phyloP scores from a whole-genome alignment of 768 basidiomycete species.

The Amanita exitialis region DNA sequence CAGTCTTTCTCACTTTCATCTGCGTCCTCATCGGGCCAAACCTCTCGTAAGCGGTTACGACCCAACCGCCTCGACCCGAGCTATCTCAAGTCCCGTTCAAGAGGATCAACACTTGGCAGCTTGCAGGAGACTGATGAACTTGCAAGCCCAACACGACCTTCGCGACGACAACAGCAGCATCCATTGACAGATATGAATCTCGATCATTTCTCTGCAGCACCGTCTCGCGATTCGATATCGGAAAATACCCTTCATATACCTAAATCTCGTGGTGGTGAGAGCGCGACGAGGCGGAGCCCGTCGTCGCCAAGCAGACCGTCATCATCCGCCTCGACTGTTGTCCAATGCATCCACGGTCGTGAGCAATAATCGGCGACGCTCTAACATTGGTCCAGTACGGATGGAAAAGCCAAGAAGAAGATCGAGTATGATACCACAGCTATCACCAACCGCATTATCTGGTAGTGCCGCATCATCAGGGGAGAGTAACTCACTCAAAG shows the following conservation, averaged over 20 bases:
- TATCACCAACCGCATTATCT: slow-evolving; percentile 30
- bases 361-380: slow-evolving; percentile 29
- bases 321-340: slow-evolving; percentile 16
- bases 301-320: slow-evolving; percentile 28
- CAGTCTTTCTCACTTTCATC: slow-evolving; percentile 24
- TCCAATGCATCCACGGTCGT: slow-evolving; percentile 6
- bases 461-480: slow-evolving; percentile 22
- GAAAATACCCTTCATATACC: slow-evolving; percentile 23
- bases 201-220: slow-evolving; percentile 31
- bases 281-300: slow-evolving; percentile 41
- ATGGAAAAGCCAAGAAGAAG: slow-evolving; percentile 64
- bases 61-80: slow-evolving; percentile 60
- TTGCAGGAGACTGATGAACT: slow-evolving; percentile 68
- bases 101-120: slow-evolving; percentile 42
- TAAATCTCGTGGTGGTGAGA: slow-evolving; percentile 28
- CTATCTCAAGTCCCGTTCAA: slow-evolving; percentile 51
- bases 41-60: slow-evolving; percentile 38
- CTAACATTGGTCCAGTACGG: slow-evolving; percentile 69
- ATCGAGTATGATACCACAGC: slow-evolving; percentile 75
- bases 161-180: slow-evolving; percentile 13
- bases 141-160: slow-evolving; percentile 20
- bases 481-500: slow-evolving; percentile 16
- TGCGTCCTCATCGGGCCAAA: slow-evolving; percentile 17
- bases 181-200: slow-evolving; percentile 63
- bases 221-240: slow-evolving; percentile 16